Evolutionary conservation across 192 early-diverging fungal species (phyloP).

Genomic region (Pilobolus umbonatus): DNA sequence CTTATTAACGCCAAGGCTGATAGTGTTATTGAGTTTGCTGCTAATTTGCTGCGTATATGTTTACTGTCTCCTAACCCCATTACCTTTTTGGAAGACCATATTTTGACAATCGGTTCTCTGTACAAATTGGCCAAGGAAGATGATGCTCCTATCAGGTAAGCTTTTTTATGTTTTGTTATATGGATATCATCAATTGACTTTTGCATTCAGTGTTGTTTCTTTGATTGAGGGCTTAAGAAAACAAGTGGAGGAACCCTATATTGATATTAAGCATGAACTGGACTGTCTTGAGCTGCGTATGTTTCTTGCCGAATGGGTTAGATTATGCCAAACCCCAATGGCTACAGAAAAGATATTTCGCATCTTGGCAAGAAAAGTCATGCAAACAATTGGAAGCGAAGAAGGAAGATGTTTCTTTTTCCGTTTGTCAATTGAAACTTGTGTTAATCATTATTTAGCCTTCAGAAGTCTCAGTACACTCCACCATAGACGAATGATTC

Average conservation of each 20-base stretch:
- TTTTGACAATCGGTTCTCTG: conserved; percentile 39
- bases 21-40: conserved; percentile 72
- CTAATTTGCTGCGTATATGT: conserved; percentile 65
- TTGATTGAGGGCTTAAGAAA: conserved; percentile 19
- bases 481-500: conserved; percentile 50
- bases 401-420: conserved; percentile 86
- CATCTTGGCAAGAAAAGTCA: conserved; percentile 46
- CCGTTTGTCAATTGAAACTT: conserved; percentile 79
- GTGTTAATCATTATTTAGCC: conserved; percentile 70
- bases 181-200: neutral
- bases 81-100: conserved; percentile 24
- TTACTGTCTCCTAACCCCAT: conserved; percentile 50
- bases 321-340: conserved; percentile 63
- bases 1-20: conserved; percentile 70
- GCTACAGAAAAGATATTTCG: conserved; percentile 64
- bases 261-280: conserved; percentile 21
- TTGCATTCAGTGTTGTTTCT: conserved; percentile 32
- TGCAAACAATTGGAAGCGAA: conserved; percentile 56
- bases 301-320: conserved; percentile 79
- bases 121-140: conserved; percentile 56
- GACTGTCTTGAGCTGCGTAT: conserved; percentile 43
- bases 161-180: conserved; percentile 51
- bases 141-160: conserved; percentile 50
- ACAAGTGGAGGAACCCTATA: conserved; percentile 16
- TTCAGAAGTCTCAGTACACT: conserved; percentile 37